Conservation (phyloP, 1,284 basidiomycete genomes). For the Dichomitus squalens region DNA sequence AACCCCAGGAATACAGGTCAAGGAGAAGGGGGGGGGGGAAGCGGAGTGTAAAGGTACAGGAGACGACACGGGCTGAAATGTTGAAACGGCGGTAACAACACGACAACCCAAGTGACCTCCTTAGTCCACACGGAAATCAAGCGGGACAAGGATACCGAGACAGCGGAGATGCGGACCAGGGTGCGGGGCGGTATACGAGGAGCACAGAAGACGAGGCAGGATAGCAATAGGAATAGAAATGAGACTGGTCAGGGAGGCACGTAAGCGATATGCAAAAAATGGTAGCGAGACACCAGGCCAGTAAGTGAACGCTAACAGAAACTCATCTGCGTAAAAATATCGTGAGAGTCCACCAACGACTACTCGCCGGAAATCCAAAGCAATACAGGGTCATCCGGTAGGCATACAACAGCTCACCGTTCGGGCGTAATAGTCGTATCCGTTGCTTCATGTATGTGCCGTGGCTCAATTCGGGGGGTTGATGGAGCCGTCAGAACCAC, state of each 20-base stretch:
- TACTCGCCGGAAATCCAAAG: constrained; percentile 2
- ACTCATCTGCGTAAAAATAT: not conserved
- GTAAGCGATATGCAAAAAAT: not conserved
- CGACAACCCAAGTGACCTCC: not conserved
- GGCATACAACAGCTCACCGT: constrained; percentile 3
- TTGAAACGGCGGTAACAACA: not conserved
- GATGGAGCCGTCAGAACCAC: constrained; percentile 18
- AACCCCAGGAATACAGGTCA: not conserved
- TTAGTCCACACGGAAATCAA: not conserved
- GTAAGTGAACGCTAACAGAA: not conserved
- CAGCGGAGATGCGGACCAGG: too few species aligned
- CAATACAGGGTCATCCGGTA: not conserved
- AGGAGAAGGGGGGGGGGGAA: not conserved
- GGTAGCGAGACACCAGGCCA: not conserved
- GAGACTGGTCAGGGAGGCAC: too few species aligned
- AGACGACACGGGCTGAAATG: not conserved
- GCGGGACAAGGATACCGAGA: not conserved
- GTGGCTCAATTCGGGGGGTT: constrained; percentile 24
- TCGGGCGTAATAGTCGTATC: constrained; percentile 27
- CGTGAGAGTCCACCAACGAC: constrained; percentile 2
- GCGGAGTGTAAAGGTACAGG: not conserved
- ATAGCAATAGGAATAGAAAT: constrained; percentile 10
- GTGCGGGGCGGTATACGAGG: not conserved
- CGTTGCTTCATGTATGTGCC: constrained; percentile 28
- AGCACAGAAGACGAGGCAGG: not conserved